Evolutionary conservation across 2,329 filamentous ascomycete species (phyloP).

Genomic region (Lasiodiplodia hormozganensis): DNA sequence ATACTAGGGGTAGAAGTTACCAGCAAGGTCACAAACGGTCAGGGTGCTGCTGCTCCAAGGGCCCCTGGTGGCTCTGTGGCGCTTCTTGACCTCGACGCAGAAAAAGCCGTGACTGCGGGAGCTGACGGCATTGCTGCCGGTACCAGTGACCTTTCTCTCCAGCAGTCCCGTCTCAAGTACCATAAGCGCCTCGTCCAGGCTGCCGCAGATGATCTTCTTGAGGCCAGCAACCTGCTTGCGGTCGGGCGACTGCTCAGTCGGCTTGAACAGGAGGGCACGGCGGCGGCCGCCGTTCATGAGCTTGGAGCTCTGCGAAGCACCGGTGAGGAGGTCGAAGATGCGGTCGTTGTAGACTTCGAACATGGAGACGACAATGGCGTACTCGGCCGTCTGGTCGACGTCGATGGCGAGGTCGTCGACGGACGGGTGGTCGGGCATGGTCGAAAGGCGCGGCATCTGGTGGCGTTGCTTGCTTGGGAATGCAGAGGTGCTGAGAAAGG

Average conservation of each 20-base stretch:
- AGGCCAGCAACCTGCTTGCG: conserved; percentile 94
- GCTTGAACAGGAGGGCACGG: conserved; percentile 89
- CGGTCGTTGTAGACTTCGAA: conserved; percentile 99
- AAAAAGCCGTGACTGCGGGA: conserved; percentile 97
- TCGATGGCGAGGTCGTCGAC: conserved; percentile 63
- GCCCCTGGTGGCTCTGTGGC: conserved; percentile 61
- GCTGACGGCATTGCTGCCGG: conserved; percentile 89
- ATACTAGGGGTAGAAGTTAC: conserved; percentile 50
- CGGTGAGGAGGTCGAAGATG: conserved; percentile 89
- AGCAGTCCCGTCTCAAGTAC: conserved; percentile 89
- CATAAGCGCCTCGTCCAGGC: conserved; percentile 81
- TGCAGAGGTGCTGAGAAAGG: conserved; percentile 59
- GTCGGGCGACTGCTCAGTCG: conserved; percentile 84
- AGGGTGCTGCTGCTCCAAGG: conserved; percentile 79
- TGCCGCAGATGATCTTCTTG: conserved; percentile 86
- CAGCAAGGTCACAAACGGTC: conserved; percentile 90
- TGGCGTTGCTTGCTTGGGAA: conserved; percentile 57
- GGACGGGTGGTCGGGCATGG: conserved; percentile 75
- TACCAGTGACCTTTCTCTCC: conserved; percentile 86
- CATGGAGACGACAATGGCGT: conserved; percentile 92
- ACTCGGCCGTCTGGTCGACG: conserved; percentile 76
- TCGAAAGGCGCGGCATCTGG: conserved; percentile 72
- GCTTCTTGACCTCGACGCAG: conserved; percentile 91
- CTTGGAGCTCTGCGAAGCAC: conserved; percentile 63
- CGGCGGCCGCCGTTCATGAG: conserved; percentile 60